Conservation (phyloP, 495 filamentous ascomycete species). For the Penicillium roqueforti region DNA sequence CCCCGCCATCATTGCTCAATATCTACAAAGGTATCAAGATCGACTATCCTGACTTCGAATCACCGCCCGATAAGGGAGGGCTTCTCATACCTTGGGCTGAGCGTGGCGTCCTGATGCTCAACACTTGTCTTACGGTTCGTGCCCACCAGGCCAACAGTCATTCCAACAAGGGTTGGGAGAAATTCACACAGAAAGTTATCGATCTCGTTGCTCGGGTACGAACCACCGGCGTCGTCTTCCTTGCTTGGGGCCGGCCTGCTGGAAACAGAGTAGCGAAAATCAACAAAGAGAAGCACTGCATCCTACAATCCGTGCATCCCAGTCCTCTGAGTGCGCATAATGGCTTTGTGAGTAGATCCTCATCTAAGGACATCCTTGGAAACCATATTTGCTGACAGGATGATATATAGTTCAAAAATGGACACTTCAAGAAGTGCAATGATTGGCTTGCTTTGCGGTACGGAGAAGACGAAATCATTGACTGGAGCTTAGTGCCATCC, state of each 20-base stretch:
- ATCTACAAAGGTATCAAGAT: conserved; percentile 83
- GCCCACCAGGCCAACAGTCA: conserved; percentile 84
- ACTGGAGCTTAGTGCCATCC: conserved; percentile 69
- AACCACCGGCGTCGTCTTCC: conserved; percentile 79
- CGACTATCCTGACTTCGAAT: conserved; percentile 76
- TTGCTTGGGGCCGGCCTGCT: conserved; percentile 87
- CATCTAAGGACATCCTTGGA: background rate
- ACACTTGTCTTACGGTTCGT: conserved; percentile 88
- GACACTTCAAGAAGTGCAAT: conserved; percentile 85
- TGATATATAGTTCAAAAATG: conserved; percentile 64
- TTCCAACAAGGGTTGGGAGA: conserved; percentile 81
- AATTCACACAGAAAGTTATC: conserved; percentile 84
- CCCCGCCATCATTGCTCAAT: conserved; percentile 83
- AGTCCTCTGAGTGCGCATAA: conserved; percentile 76
- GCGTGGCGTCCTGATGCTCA: conserved; percentile 83
- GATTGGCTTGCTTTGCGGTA: conserved; percentile 79
- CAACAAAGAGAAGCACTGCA: conserved; percentile 65
- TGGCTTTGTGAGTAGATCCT: conserved; percentile 58
- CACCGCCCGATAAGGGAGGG: conserved; percentile 72
- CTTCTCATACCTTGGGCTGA: conserved; percentile 91
- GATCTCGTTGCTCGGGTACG: conserved; percentile 75
- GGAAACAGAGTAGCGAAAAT: conserved; percentile 67
- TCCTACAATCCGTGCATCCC: conserved; percentile 83
- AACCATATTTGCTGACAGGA: conserved; percentile 21
- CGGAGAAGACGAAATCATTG: conserved; percentile 71